These are phyloP conservation scores for Amanita subjunquillea DNA, from an alignment of 768 basidiomycete genomes.

Conservation along the genomic window DNA sequence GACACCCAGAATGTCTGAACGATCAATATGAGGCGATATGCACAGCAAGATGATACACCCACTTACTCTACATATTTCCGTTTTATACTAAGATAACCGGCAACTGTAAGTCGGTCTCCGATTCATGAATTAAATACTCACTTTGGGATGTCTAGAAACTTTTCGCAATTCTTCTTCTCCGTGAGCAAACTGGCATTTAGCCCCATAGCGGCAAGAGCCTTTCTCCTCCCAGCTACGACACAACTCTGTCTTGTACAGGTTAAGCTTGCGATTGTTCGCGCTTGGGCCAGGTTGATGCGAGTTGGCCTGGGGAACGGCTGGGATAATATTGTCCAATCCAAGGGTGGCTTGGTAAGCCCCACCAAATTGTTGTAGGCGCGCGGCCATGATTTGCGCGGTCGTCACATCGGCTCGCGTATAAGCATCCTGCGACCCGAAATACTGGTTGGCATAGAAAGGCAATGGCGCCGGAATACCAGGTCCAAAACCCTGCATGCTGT, in stretches of 20 bases:
- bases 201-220: slow-evolving; percentile 73
- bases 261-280: slow-evolving; percentile 85
- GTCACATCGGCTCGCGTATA: slow-evolving; percentile 42
- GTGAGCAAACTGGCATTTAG: slow-evolving; percentile 91
- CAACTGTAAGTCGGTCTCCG: slow-evolving; percentile 5
- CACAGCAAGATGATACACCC: slow-evolving; percentile 5
- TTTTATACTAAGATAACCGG: slow-evolving; percentile 61
- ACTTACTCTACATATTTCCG: slow-evolving; percentile 83
- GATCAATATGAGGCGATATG: not conserved
- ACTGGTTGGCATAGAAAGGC: slow-evolving; percentile 47
- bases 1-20: slow-evolving; percentile 87
- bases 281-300: slow-evolving; percentile 58
- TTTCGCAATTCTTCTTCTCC: slow-evolving; percentile 81
- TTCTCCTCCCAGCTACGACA: slow-evolving; percentile 93
- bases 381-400: slow-evolving; percentile 47
- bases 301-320: slow-evolving; percentile 28
- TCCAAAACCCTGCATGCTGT: slow-evolving; percentile 47
- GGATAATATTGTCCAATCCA: slow-evolving; percentile 19
- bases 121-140: slow-evolving; percentile 19
- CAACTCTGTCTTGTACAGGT: slow-evolving; percentile 84
- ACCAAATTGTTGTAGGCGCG: slow-evolving; percentile 56
- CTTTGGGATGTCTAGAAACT: slow-evolving; percentile 86
- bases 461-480: slow-evolving; percentile 35
- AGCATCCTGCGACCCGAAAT: slow-evolving; percentile 51
- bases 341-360: slow-evolving; percentile 30